phyloP scores from a whole-genome alignment of 371 early-diverging fungal genomes.

The Apophysomyces variabilis region DNA sequence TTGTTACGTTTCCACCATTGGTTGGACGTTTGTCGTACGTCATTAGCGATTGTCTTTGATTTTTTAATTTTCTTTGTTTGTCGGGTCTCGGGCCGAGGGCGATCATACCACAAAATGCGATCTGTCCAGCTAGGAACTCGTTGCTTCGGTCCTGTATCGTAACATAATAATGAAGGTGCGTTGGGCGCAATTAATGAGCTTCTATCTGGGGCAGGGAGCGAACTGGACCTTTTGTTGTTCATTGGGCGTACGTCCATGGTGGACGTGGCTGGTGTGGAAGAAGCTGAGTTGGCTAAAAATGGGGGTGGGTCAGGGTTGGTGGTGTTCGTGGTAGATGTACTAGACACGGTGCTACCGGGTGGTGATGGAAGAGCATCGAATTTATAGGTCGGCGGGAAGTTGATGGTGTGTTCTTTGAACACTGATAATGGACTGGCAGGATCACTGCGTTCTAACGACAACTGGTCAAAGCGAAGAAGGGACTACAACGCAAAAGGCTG shows the following conservation, averaged over 20 bases:
- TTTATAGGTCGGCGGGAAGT: slow-evolving; percentile 90
- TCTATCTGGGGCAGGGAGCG: neutral
- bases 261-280: slow-evolving; percentile 7
- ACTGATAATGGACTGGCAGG: slow-evolving; percentile 57
- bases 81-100: slow-evolving; percentile 13
- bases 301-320: neutral
- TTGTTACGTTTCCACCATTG: slow-evolving; percentile 20
- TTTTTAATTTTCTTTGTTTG: slow-evolving; percentile 2
- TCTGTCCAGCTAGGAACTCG: slow-evolving; percentile 94
- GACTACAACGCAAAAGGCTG: slow-evolving; percentile 36
- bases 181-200: slow-evolving; percentile 5
- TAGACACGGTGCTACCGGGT: neutral
- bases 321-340: slow-evolving; percentile 11
- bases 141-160: slow-evolving; percentile 81
- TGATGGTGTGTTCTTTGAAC: slow-evolving; percentile 80
- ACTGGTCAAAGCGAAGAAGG: slow-evolving; percentile 66
- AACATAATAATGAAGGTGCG: slow-evolving; percentile 30
- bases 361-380: slow-evolving; percentile 54
- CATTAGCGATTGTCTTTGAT: neutral
- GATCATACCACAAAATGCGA: slow-evolving; percentile 76
- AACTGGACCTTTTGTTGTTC: neutral
- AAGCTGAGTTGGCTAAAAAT: neutral
- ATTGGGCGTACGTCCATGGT: slow-evolving; percentile 7
- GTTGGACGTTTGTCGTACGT: neutral
- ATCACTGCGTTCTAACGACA: slow-evolving; percentile 50